phyloP scores from a whole-genome alignment of 1,284 basidiomycete species.

The Ustanciosporium gigantosporum region DNA sequence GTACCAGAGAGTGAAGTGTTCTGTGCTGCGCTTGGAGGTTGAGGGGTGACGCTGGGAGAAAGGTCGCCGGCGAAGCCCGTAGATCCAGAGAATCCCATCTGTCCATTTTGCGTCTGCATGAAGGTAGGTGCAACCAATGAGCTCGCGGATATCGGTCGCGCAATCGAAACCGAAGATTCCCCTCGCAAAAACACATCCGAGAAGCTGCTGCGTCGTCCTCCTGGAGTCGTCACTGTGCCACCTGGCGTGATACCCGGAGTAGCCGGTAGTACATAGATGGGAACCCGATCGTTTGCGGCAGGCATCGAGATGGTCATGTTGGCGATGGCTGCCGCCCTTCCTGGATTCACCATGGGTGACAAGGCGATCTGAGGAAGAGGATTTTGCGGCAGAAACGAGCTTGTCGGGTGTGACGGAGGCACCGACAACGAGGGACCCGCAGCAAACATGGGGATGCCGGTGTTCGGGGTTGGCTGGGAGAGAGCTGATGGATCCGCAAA shows the following conservation, averaged over 20 bases:
- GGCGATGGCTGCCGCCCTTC: conserved; percentile 9
- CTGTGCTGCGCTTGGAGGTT: too few relatives aligned
- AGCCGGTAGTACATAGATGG: conserved; percentile 22
- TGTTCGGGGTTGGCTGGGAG: background rate
- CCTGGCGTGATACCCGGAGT: conserved; percentile 22
- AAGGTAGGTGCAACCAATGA: conserved; percentile 7
- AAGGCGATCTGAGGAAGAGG: background rate
- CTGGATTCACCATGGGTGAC: conserved; percentile 1
- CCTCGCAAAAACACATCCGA: conserved; percentile 23
- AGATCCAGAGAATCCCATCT: too few relatives aligned
- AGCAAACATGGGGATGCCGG: too few relatives aligned
- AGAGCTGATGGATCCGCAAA: background rate
- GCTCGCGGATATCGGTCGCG: conserved; percentile 22
- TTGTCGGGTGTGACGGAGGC: too few relatives aligned
- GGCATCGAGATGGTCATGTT: conserved; percentile 32
- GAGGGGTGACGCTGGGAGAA: conserved; percentile 4
- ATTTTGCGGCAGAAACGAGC: too few relatives aligned
- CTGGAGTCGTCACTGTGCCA: conserved; percentile 20
- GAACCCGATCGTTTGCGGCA: conserved; percentile 13
- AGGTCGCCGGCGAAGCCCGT: background rate
- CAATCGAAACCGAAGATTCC: background rate
- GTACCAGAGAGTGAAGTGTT: too few relatives aligned
- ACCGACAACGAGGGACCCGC: too few relatives aligned
- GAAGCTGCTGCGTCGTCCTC: conserved; percentile 36
- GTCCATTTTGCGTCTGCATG: conserved; percentile 6